Evolutionary conservation across 169 alveolate genomes (phyloP).

Genomic region (Plasmodium vivax): DNA sequence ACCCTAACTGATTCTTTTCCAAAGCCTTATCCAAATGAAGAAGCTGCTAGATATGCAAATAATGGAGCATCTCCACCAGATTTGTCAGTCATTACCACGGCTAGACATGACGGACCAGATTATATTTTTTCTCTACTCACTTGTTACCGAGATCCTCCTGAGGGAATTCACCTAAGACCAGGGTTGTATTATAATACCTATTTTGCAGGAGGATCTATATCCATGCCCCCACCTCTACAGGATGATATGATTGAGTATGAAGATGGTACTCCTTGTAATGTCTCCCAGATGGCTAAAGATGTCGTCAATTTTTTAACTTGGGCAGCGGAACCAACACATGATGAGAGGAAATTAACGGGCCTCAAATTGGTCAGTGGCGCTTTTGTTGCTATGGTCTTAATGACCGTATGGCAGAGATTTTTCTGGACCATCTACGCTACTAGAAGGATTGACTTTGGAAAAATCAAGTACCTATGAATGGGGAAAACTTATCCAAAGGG

Average conservation of each 20-base stretch:
- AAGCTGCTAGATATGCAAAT: constrained; percentile 96
- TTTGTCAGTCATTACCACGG: constrained; percentile 93
- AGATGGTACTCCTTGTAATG: constrained; percentile 97
- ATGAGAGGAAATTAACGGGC: constrained; percentile 88
- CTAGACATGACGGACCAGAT: constrained; percentile 94
- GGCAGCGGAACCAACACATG: constrained; percentile 92
- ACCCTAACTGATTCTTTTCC: constrained; percentile 89
- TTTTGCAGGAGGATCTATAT: constrained; percentile 97
- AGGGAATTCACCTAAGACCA: constrained; percentile 95
- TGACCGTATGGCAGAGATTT: constrained; percentile 90
- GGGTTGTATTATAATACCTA: constrained; percentile 95
- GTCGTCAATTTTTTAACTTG: constrained; percentile 88
- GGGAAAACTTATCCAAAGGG: background rate
- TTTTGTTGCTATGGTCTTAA: constrained; percentile 84
- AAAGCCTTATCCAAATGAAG: constrained; percentile 90
- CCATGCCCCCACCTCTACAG: constrained; percentile 97
- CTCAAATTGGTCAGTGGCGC: constrained; percentile 85
- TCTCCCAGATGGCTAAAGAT: constrained; percentile 96
- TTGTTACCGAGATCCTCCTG: constrained; percentile 96
- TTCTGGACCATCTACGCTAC: constrained; percentile 89
- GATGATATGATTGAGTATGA: constrained; percentile 97
- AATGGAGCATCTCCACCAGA: constrained; percentile 98
- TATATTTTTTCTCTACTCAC: constrained; percentile 94
- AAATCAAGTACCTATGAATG: constrained; percentile 80
- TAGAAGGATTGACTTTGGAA: constrained; percentile 88